phyloP scores from a whole-genome alignment of 345 rosid genomes.

The Brassica incana region DNA sequence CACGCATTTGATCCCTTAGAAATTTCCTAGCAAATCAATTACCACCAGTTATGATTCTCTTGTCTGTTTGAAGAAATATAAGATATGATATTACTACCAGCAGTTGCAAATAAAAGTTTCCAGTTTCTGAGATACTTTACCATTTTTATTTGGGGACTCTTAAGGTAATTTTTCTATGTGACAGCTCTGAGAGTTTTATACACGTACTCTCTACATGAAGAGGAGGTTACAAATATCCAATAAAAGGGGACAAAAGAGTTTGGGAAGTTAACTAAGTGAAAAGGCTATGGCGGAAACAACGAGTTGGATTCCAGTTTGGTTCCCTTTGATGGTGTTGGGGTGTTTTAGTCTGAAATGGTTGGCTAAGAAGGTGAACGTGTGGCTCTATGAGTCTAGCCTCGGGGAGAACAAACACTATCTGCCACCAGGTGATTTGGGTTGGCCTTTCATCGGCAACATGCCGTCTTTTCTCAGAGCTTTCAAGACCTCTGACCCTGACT shows the following conservation, averaged over 20 bases:
- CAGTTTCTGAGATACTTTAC: neutral
- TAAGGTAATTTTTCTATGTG: neutral
- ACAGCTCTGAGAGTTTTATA: neutral
- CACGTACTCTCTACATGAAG: conserved; percentile 8
- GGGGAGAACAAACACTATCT: conserved; percentile 41
- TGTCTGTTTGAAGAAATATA: neutral
- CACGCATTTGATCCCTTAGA: neutral
- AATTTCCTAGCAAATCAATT: neutral
- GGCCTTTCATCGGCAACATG: conserved; percentile 55
- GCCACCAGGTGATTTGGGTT: conserved; percentile 55
- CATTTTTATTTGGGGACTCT: neutral
- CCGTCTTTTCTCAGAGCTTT: conserved; percentile 47
- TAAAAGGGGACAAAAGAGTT: conserved; percentile 2
- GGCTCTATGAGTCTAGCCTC: conserved; percentile 37
- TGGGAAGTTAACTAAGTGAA: conserved; percentile 9
- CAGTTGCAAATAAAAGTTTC: neutral
- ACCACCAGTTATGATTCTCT: neutral
- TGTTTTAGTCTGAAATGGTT: conserved; percentile 34
- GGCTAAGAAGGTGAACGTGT: conserved; percentile 39
- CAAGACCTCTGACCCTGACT: conserved; percentile 50
- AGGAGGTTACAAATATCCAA: conserved; percentile 8
- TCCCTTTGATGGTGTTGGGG: conserved; percentile 23
- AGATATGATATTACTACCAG: neutral
- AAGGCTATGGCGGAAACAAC: conserved; percentile 29
- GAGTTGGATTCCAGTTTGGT: conserved; percentile 22